Evolutionary conservation across 352 stramenopile genomes (phyloP).

Genomic region (Thalassiosira mediterranea): DNA sequence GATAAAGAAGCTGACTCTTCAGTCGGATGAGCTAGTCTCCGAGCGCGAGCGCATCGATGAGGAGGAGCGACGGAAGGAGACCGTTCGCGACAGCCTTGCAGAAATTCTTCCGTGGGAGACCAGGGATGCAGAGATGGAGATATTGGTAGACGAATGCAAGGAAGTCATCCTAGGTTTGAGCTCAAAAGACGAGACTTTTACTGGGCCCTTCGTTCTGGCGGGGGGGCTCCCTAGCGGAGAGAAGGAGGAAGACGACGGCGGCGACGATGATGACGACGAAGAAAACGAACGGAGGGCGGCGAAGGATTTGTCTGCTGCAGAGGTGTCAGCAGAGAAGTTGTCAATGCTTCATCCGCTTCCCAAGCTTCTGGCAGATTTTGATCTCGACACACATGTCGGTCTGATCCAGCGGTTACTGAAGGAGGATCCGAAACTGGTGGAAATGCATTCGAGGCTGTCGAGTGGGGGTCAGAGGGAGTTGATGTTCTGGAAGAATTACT

Average conservation of each 20-base stretch:
- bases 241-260: constrained; percentile 39
- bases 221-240: constrained; percentile 41
- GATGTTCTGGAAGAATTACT: constrained; percentile 83
- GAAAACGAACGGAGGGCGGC: constrained; percentile 36
- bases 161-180: constrained; percentile 77
- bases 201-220: constrained; percentile 70
- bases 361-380: constrained; percentile 67
- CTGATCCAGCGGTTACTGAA: constrained; percentile 76
- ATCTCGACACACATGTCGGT: constrained; percentile 81
- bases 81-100: constrained; percentile 60
- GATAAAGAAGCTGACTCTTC: constrained; percentile 77
- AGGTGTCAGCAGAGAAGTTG: constrained; percentile 62
- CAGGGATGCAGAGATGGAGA: constrained; percentile 76
- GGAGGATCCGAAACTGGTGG: constrained; percentile 67
- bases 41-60: constrained; percentile 65
- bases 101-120: constrained; percentile 81
- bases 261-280: constrained; percentile 42
- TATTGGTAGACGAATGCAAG: constrained; percentile 83
- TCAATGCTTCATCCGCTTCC: constrained; percentile 74
- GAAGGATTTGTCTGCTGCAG: constrained; percentile 42
- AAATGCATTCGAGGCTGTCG: constrained; percentile 63
- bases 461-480: constrained; percentile 64
- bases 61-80: constrained; percentile 68
- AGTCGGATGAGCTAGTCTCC: constrained; percentile 68
- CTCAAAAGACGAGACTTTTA: constrained; percentile 68